Conservation (phyloP, 148 eudicot genomes). For the Fagopyrum tataricum region DNA sequence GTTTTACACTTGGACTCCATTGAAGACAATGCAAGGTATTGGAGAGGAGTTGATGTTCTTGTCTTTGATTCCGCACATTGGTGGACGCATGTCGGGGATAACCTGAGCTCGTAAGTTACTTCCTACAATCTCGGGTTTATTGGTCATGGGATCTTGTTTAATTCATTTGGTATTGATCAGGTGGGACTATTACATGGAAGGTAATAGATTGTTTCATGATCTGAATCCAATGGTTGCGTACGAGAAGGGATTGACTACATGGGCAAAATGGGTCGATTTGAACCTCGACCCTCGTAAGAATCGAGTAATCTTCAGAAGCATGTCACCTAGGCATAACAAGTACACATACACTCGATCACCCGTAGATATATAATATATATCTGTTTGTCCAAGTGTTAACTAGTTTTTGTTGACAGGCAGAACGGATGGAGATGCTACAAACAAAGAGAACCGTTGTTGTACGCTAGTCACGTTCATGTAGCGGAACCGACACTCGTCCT, state of each 20-base stretch:
- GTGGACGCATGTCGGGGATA: constrained; percentile 69
- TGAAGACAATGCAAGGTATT: constrained; percentile 66
- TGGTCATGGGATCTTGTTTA: background rate
- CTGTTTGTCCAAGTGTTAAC: too few species aligned
- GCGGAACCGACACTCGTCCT: constrained; percentile 46
- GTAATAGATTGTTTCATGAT: constrained; percentile 29
- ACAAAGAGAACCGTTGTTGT: constrained; percentile 51
- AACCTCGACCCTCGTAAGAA: constrained; percentile 62
- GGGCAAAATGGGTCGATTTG: constrained; percentile 83
- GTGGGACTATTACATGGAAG: constrained; percentile 79
- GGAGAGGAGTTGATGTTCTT: constrained; percentile 75
- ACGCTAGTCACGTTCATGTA: constrained; percentile 44
- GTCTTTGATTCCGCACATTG: constrained; percentile 88
- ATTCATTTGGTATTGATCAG: constrained; percentile 24
- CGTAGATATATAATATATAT: too few species aligned
- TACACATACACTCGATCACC: background rate
- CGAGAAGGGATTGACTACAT: constrained; percentile 58
- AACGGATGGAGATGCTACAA: constrained; percentile 85
- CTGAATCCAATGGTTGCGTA: constrained; percentile 76
- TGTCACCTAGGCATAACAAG: constrained; percentile 89
- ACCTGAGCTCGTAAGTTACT: constrained; percentile 44
- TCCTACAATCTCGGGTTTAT: too few species aligned
- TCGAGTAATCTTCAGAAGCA: constrained; percentile 64
- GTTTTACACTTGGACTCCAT: constrained; percentile 64
- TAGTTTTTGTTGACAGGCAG: constrained; percentile 30